Base-by-base conservation (phyloP, 2,329 filamentous ascomycete genomes). In the Xylaria sp. region DNA sequence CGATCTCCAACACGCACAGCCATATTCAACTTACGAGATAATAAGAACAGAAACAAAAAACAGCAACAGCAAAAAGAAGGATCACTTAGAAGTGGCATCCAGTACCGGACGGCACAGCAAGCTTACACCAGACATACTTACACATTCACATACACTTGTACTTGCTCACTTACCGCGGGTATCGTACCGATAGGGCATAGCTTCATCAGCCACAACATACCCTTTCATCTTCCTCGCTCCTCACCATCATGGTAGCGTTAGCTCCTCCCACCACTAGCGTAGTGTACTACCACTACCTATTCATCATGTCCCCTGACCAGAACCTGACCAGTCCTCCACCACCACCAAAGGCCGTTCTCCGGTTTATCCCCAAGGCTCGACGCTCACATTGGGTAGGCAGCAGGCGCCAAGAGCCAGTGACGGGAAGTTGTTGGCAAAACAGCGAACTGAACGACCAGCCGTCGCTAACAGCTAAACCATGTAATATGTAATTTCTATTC, bases 301-400 rank as follows among this genome's bases (percentile, higher is more conserved):
- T 11, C 13, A 9, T 66, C 44, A 59, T 51, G 62, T 66, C 67
- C 65, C 59, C 67, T 68, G 66, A 44, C 44, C 44, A 46, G 46
- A 23, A 23, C n/a, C n/a, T 49, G 46, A 49, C 51, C 28, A 42
- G 6, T 58, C 64, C 53, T 49, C 68, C 65, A 67, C 63, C 65
- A 70, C 62, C 67, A 70, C 67, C 57, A 61, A 63, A 66, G 68
- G 70, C 70, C 56, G 66, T 72, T 72, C 66, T 72, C 65, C 70
- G 70, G 70, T 68, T 72, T 62, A 68, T 72, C 65, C 68, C 65
- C 54, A 31, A 66, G 60, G 10, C 46, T 59, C 53, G 44, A 61
- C 58, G 59, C 49, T 61, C 36, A 57, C 60, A 66, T 71, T 71
- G 63, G 62, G 42, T 49, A 59, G 61, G 33, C 62, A 58, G 49